Evolutionary conservation across 345 rosid genomes (phyloP).

Genomic region (Bruguiera parviflora): DNA sequence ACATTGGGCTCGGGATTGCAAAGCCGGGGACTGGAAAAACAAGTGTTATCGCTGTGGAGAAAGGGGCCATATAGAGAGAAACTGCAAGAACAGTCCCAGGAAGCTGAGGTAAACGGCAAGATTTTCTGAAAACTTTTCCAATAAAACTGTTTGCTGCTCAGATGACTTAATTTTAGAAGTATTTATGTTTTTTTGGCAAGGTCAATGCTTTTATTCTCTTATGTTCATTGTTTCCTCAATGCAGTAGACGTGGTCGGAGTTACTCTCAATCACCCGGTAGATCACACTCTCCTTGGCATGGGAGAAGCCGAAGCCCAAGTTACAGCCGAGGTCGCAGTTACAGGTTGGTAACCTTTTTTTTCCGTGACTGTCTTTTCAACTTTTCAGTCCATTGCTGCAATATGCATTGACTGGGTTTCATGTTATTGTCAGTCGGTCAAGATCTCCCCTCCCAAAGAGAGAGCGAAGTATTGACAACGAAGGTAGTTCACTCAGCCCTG

Average conservation of each 20-base stretch:
- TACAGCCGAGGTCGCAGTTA: slow-evolving; percentile 85
- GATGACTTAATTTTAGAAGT: neutral
- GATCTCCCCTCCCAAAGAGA: slow-evolving; percentile 61
- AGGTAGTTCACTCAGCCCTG: slow-evolving; percentile 29
- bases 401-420: neutral
- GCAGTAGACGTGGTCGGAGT: slow-evolving; percentile 47
- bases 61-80: slow-evolving; percentile 89
- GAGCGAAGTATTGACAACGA: slow-evolving; percentile 47
- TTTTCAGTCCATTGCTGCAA: neutral
- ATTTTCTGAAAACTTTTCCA: neutral
- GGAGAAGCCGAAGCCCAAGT: slow-evolving; percentile 84
- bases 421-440: slow-evolving; percentile 50
- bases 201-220: neutral
- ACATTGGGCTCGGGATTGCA: slow-evolving; percentile 97
- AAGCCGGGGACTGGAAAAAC: slow-evolving; percentile 96
- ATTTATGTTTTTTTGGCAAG: neutral
- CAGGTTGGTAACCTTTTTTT: slow-evolving; percentile 36
- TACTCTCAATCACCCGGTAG: slow-evolving; percentile 67
- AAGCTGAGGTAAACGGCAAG: slow-evolving; percentile 47
- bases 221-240: neutral
- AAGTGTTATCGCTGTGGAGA: slow-evolving; percentile 97
- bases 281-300: slow-evolving; percentile 58
- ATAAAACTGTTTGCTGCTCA: neutral
- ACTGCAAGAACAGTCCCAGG: slow-evolving; percentile 89
- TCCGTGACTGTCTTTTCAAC: neutral